These are phyloP conservation scores for Ogataea parapolymorpha DNA, from an alignment of 805 yeast genomes.

Conservation along the genomic window DNA sequence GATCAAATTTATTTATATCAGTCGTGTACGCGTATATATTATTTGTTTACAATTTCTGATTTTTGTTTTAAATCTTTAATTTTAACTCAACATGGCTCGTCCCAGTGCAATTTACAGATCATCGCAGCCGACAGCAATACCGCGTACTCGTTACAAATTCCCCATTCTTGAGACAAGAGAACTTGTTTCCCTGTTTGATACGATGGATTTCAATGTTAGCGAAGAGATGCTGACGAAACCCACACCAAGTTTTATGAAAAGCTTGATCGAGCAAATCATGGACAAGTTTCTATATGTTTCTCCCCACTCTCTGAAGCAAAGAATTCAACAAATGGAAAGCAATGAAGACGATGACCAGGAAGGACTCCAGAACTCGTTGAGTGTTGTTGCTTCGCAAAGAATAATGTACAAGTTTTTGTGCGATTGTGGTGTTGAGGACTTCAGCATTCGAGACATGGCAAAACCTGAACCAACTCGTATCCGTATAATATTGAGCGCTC, in stretches of 20 bases:
- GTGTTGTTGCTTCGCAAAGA: conserved; percentile 54
- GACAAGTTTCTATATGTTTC: conserved; percentile 34
- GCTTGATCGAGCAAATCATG: conserved; percentile 33
- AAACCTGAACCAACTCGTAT: conserved; percentile 73
- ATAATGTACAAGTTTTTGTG: conserved; percentile 60
- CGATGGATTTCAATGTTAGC: conserved; percentile 28
- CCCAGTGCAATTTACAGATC: conserved; percentile 35
- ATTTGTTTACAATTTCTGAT: conserved; percentile 4
- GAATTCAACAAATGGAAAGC: conserved; percentile 23
- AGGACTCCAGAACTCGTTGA: conserved; percentile 38
- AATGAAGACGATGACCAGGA: conserved; percentile 17
- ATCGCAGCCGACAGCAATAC: conserved; percentile 24
- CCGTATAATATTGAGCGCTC: conserved; percentile 69
- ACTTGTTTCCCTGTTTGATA: conserved; percentile 26
- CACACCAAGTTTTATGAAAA: conserved; percentile 30
- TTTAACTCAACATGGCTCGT: conserved; percentile 29
- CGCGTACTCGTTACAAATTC: conserved; percentile 30
- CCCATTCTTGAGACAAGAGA: conserved; percentile 32
- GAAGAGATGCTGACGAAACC: conserved; percentile 33
- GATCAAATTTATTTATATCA: no score
- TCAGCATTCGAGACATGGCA: conserved; percentile 66
- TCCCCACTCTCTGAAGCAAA: conserved; percentile 28
- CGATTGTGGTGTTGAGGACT: conserved; percentile 76
- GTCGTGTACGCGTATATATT: conserved; percentile 3
- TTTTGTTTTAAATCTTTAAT: conserved; percentile 1